A percentile compares a stretch with the other conserved stretches of the same genome.
Conservation (phyloP, 2,329 filamentous ascomycete species). For the Alternaria arborescens region DNA sequence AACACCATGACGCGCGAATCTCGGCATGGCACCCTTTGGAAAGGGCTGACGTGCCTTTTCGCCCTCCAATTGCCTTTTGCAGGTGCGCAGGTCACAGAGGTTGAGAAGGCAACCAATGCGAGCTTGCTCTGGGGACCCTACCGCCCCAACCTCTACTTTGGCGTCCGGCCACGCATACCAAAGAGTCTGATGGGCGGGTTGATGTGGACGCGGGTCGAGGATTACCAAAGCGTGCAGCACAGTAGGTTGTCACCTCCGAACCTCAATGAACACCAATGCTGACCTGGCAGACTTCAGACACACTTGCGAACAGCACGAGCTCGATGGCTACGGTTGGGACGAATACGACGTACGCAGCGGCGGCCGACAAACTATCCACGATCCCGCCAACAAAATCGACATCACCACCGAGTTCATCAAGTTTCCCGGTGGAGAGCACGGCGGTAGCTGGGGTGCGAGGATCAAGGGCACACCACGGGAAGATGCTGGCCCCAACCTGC, state of each 20-base stretch:
- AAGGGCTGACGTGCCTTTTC: conserved; percentile 32
- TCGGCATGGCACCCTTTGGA: conserved; percentile 29
- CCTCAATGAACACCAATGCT: conserved; percentile 2
- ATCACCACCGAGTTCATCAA: conserved; percentile 95
- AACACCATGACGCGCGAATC: conserved; percentile 39
- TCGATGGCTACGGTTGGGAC: conserved; percentile 97
- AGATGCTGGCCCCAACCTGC: conserved; percentile 70
- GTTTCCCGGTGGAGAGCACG: conserved; percentile 82
- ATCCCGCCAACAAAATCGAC: conserved; percentile 86
- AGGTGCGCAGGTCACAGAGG: conserved; percentile 46
- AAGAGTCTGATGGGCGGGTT: conserved; percentile 83
- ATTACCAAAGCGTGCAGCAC: conserved; percentile 76
- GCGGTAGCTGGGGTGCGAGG: conserved; percentile 90
- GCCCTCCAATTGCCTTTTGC: conserved; percentile 35
- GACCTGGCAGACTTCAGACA: conserved; percentile 77
- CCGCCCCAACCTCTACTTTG: conserved; percentile 93
- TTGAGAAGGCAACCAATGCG: conserved; percentile 70
- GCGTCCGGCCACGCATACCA: conserved; percentile 80
- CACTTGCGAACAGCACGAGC: conserved; percentile 95
- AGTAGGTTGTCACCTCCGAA: conserved; percentile 63
- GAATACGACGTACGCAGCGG: conserved; percentile 91
- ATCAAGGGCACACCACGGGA: conserved; percentile 82
- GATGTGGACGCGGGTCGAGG: conserved; percentile 88
- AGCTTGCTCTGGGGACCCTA: conserved; percentile 97
- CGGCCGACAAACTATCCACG: conserved; percentile 89